These are phyloP conservation scores for Sedum album DNA, from an alignment of 164 flowering plant species.

Conservation along the genomic window DNA sequence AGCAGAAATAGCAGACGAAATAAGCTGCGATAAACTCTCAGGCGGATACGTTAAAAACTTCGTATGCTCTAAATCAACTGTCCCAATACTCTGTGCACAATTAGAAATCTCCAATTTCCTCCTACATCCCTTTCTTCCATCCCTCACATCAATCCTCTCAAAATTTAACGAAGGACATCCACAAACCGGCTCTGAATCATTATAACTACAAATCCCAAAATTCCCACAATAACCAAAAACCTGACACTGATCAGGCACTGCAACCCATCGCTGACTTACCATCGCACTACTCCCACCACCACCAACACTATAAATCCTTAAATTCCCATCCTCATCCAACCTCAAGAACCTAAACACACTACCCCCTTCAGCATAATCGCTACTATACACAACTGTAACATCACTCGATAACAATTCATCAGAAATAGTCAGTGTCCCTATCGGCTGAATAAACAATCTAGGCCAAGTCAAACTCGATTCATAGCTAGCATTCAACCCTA, in stretches of 20 bases:
- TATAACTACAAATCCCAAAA: slow-evolving; percentile 70
- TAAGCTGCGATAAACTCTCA: slow-evolving; percentile 32
- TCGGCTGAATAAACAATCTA: slow-evolving; percentile 26
- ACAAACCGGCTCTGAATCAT: slow-evolving; percentile 48
- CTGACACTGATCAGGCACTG: slow-evolving; percentile 66
- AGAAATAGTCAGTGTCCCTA: slow-evolving; percentile 43
- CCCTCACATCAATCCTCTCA: slow-evolving; percentile 44
- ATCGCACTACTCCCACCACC: slow-evolving; percentile 22
- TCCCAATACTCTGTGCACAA: slow-evolving; percentile 42
- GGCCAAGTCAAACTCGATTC: slow-evolving; percentile 35
- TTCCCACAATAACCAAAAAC: slow-evolving; percentile 83
- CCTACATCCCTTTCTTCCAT: slow-evolving; percentile 59
- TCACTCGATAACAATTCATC: slow-evolving; percentile 28
- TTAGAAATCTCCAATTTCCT: slow-evolving; percentile 50
- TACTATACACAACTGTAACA: slow-evolving; percentile 44
- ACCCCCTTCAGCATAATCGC: slow-evolving; percentile 60
- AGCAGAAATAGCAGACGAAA: slow-evolving; percentile 34
- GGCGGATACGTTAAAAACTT: slow-evolving; percentile 56
- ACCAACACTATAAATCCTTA: slow-evolving; percentile 60
- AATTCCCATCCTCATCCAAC: slow-evolving; percentile 78
- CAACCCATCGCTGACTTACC: slow-evolving; percentile 46
- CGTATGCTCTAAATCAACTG: slow-evolving; percentile 48
- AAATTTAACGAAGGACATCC: slow-evolving; percentile 73
- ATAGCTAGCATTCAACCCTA: slow-evolving; percentile 31
- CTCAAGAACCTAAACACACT: slow-evolving; percentile 48